Percentiles rank a stretch among this genome's conserved stretches.
phyloP scores from a whole-genome alignment of 2,329 filamentous ascomycete species.

The Colletotrichum scovillei region DNA sequence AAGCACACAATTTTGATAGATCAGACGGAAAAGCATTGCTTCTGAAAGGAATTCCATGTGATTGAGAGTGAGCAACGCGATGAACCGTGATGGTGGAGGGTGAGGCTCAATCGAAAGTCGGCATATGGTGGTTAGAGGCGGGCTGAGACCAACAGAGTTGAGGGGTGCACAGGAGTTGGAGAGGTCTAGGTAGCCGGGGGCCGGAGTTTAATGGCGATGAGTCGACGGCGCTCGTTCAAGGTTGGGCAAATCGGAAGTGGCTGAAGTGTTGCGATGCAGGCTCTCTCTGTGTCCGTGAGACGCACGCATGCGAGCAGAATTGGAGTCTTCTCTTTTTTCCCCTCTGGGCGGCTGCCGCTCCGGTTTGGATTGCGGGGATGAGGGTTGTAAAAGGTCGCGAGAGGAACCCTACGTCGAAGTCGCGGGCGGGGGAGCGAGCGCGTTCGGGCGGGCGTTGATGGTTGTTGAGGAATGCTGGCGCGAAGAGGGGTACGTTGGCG shows the following conservation, averaged over 20 bases:
- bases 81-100: conserved; percentile 30
- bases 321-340: background rate
- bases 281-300: background rate
- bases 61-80: conserved; percentile 28
- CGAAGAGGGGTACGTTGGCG: conserved; percentile 21
- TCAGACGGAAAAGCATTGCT: conserved; percentile 29
- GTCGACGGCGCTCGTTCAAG: conserved; percentile 12
- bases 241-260: conserved; percentile 16
- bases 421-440: conserved; percentile 8
- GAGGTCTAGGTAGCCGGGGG: conserved; percentile 8
- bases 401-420: background rate
- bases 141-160: conserved; percentile 35
- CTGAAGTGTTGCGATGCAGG: background rate
- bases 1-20: conserved; percentile 15
- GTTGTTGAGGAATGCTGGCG: conserved; percentile 19
- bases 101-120: conserved; percentile 28
- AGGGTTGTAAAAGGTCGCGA: conserved; percentile 7
- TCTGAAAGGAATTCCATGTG: conserved; percentile 33
- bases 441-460: conserved; percentile 17
- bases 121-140: conserved; percentile 32
- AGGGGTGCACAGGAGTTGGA: conserved; percentile 32
- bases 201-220: conserved; percentile 29
- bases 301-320: conserved; percentile 4
- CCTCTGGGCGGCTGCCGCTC: conserved; percentile 9
- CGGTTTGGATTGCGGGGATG: conserved; percentile 21